Conservation (phyloP, 179 eudicot species). For the Camellia oleifera region DNA sequence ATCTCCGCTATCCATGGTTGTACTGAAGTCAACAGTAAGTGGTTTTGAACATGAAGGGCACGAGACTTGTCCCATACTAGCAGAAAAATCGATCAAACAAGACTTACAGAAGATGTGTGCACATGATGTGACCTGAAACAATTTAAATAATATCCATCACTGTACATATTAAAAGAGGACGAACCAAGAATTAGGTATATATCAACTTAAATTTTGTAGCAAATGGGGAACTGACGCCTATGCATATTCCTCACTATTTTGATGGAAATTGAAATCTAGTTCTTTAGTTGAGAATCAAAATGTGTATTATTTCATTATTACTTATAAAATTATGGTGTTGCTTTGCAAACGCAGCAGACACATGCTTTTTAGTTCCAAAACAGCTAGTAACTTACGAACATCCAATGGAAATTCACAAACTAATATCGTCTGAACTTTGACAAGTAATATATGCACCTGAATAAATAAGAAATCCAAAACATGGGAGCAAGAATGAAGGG, state of each 20-base stretch:
- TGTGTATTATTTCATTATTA: not conserved
- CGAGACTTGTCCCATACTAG: slow-evolving; percentile 54
- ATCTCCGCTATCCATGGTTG: slow-evolving; percentile 37
- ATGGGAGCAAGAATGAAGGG: not conserved
- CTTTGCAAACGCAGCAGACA: not conserved
- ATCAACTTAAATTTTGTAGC: not conserved
- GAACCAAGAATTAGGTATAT: not conserved
- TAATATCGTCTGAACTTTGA: not conserved
- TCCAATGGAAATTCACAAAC: not conserved
- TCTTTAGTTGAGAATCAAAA: not conserved
- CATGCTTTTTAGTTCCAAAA: not conserved
- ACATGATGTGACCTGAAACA: slow-evolving; percentile 75
- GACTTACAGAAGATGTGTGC: slow-evolving; percentile 74
- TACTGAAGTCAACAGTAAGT: slow-evolving; percentile 84
- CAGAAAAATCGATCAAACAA: slow-evolving; percentile 69
- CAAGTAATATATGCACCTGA: not conserved
- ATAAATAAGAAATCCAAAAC: slow-evolving; percentile 2
- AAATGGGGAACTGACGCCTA: not conserved
- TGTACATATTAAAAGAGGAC: not conserved
- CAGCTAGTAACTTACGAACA: too few relatives aligned
- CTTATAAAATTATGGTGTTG: not conserved
- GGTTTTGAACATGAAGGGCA: slow-evolving; percentile 88
- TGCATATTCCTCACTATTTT: not conserved
- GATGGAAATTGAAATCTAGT: not conserved
- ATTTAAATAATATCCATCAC: not conserved